phyloP scores from a whole-genome alignment of 2,329 filamentous ascomycete species.

The Aspergillus sclerotialis region DNA sequence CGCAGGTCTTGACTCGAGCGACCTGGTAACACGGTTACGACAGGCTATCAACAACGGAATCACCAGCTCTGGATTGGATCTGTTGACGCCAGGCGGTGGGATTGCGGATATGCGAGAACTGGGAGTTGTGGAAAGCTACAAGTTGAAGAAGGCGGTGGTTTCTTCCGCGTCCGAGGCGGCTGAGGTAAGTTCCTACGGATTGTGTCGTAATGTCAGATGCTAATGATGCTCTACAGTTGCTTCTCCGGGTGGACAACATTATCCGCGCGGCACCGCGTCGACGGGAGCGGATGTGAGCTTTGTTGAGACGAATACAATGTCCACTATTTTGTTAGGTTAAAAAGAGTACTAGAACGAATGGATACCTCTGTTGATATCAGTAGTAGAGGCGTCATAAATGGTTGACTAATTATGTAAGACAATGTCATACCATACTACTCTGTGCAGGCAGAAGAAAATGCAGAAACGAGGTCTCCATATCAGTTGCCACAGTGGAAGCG shows the following conservation, averaged over 20 bases:
- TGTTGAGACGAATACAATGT: too few relatives aligned
- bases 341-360: too few relatives aligned
- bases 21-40: conserved; percentile 82
- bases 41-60: conserved; percentile 94
- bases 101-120: conserved; percentile 93
- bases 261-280: conserved; percentile 85
- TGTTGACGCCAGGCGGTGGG: conserved; percentile 81
- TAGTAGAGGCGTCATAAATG: too few relatives aligned
- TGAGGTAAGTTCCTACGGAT: conserved; percentile 67
- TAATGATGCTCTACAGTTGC: conserved; percentile 50
- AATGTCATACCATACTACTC: too few relatives aligned
- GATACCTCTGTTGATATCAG: too few relatives aligned
- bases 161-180: conserved; percentile 93
- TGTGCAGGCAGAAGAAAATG: too few relatives aligned
- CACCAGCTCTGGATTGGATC: conserved; percentile 83
- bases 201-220: too few relatives aligned
- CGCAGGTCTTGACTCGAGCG: conserved; percentile 89
- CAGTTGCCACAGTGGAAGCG: too few relatives aligned
- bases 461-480: too few relatives aligned
- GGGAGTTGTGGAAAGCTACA: conserved; percentile 96
- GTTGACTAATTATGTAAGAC: too few relatives aligned
- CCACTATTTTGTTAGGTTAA: too few relatives aligned
- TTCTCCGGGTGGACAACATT: conserved; percentile 94
- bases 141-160: conserved; percentile 96
- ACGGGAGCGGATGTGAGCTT: conserved; percentile 64